A percentile compares a stretch with the other conserved stretches of the same genome.
Conservation (phyloP, 257 asterid genomes). For the Coffea eugenioides region DNA sequence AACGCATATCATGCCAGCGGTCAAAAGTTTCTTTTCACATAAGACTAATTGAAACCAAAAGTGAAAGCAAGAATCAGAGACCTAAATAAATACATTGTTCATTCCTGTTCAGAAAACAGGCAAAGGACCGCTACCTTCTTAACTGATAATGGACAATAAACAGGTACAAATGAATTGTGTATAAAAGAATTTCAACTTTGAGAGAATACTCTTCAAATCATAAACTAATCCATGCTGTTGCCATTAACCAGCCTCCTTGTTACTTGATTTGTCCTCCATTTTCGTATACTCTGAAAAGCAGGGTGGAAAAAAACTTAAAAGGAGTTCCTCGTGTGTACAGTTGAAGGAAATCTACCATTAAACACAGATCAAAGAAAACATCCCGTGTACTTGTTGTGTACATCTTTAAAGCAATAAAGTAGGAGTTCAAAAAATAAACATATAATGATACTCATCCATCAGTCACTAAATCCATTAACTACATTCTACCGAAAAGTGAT, state of each 20-base stretch:
- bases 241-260: slow-evolving; percentile 17
- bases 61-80: slow-evolving; percentile 12
- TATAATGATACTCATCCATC: background rate
- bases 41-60: slow-evolving; percentile 18
- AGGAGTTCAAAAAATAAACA: background rate
- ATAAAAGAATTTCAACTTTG: slow-evolving; percentile 19
- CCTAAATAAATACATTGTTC: slow-evolving; percentile 30
- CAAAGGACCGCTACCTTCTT: slow-evolving; percentile 10
- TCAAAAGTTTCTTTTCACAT: background rate
- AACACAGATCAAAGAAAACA: background rate
- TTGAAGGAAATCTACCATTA: background rate
- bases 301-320: background rate
- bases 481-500: background rate
- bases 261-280: slow-evolving; percentile 31
- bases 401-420: background rate
- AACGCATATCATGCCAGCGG: background rate
- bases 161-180: slow-evolving; percentile 14
- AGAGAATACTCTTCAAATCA: slow-evolving; percentile 19
- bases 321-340: background rate
- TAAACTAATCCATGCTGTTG: slow-evolving; percentile 19
- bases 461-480: background rate
- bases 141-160: slow-evolving; percentile 8
- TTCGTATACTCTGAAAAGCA: slow-evolving; percentile 33
- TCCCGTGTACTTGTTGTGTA: background rate
- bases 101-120: slow-evolving; percentile 10